These are phyloP conservation scores for Podospora pseudopauciseta DNA, from an alignment of 495 filamentous ascomycete genomes.

Conservation along the genomic window DNA sequence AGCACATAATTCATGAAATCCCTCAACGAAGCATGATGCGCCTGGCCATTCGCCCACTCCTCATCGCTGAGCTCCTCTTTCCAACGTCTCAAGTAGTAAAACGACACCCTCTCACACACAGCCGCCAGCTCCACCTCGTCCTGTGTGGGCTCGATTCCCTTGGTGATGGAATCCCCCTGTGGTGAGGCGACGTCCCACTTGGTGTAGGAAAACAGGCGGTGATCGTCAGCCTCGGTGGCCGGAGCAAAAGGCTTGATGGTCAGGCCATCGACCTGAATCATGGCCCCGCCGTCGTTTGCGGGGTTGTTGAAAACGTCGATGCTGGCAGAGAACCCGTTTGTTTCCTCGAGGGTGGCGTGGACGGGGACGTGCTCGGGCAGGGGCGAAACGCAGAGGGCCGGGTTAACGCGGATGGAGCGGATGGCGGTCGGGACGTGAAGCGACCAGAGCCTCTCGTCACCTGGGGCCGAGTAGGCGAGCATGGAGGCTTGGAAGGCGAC, in stretches of 20 bases:
- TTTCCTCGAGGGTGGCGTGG: too few species aligned
- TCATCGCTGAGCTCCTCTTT: not conserved
- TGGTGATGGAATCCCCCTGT: not conserved
- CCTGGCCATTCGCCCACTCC: slow-evolving; percentile 9
- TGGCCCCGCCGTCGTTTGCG: not conserved
- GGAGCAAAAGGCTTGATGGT: not conserved
- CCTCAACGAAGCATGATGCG: slow-evolving; percentile 13
- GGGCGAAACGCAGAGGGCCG: slow-evolving; percentile 11
- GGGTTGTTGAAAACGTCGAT: not conserved
- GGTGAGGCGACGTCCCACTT: slow-evolving; percentile 3
- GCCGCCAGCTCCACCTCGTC: not conserved
- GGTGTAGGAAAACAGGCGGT: not conserved
- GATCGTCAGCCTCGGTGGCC: not conserved
- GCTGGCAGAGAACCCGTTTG: too few species aligned
- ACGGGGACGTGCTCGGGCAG: slow-evolving; percentile 24
- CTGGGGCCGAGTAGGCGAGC: slow-evolving; percentile 22
- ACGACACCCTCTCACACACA: not conserved
- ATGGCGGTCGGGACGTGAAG: slow-evolving; percentile 28
- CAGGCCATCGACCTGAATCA: not conserved
- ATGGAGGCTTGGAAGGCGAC: slow-evolving; percentile 29
- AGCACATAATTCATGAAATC: slow-evolving; percentile 15
- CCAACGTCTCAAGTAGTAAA: not conserved
- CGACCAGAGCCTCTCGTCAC: slow-evolving; percentile 22
- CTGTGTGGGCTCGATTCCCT: slow-evolving; percentile 5
- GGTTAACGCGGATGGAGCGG: slow-evolving; percentile 19